These are phyloP conservation scores for Tricholoma furcatifolium DNA, from an alignment of 768 basidiomycete species.

Conservation along the genomic window DNA sequence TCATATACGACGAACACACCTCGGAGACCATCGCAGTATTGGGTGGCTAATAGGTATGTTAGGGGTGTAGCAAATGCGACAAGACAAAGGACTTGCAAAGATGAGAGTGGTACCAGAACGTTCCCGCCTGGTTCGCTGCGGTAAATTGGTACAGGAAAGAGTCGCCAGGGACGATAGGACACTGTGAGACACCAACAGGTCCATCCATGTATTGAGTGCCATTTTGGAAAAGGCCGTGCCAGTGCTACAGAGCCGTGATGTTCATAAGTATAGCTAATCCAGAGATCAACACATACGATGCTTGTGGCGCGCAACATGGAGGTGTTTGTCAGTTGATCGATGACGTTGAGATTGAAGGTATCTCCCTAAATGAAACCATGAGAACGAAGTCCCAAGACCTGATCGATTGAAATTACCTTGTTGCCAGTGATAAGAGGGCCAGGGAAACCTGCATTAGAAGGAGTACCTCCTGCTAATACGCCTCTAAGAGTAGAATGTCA, in stretches of 20 bases:
- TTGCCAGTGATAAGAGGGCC: constrained; percentile 29
- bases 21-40: constrained; percentile 1
- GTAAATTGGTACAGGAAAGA: constrained; percentile 36
- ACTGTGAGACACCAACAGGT: constrained; percentile 36
- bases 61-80: neutral
- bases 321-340: constrained; percentile 27
- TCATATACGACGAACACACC: constrained; percentile 24
- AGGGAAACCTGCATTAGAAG: constrained; percentile 21
- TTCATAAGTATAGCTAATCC: neutral
- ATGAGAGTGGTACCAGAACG: constrained; percentile 10
- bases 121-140: constrained; percentile 2
- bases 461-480: constrained; percentile 28
- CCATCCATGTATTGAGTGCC: constrained; percentile 41
- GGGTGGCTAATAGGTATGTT: neutral
- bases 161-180: constrained; percentile 38
- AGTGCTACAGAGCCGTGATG: neutral
- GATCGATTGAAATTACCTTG: constrained; percentile 20
- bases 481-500: constrained; percentile 16
- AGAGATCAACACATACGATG: constrained; percentile 35
- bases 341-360: neutral
- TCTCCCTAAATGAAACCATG: neutral
- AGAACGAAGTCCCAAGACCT: neutral
- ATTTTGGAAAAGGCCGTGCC: constrained; percentile 39
- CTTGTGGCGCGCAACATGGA: constrained; percentile 50
- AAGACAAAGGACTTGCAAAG: neutral